Conservation (phyloP, 371 early-diverging fungal species). For the Lichtheimia ornata region DNA sequence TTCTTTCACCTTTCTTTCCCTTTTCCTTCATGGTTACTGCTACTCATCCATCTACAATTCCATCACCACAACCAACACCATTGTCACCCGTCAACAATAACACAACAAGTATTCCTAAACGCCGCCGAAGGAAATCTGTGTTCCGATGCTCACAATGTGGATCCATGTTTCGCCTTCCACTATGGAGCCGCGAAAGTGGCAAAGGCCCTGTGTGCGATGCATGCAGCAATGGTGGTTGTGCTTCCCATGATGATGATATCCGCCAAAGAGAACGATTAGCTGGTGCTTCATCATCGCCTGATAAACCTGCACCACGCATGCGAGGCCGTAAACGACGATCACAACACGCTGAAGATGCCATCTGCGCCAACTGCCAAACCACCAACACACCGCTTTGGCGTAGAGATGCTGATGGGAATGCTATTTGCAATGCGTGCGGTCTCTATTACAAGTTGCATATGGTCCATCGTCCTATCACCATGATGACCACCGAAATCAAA, state of each 20-base stretch:
- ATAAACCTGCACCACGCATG: conserved; percentile 7
- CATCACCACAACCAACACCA: conserved; percentile 8
- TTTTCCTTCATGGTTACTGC: neutral
- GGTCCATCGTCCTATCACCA: conserved; percentile 56
- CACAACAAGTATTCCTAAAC: conserved; percentile 13
- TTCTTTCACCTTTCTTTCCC: conserved; percentile 5
- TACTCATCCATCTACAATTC: conserved; percentile 10
- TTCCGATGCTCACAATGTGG: conserved; percentile 43
- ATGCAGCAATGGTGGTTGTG: conserved; percentile 20
- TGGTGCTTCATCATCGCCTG: neutral
- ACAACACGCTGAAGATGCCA: conserved; percentile 8
- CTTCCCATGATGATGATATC: neutral
- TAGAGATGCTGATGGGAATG: conserved; percentile 63
- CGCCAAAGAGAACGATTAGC: conserved; percentile 3
- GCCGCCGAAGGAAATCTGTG: conserved; percentile 31
- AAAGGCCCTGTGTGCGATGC: conserved; percentile 43
- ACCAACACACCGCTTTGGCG: conserved; percentile 85
- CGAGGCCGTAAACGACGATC: conserved; percentile 12
- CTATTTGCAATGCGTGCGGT: conserved; percentile 83
- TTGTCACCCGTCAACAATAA: neutral
- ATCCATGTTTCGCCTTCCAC: conserved; percentile 30
- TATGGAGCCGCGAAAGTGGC: conserved; percentile 44
- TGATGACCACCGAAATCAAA: conserved; percentile 60
- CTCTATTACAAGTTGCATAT: conserved; percentile 77
- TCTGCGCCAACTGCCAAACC: conserved; percentile 76